These are phyloP conservation scores for Dactylonectria estremocensis DNA, from an alignment of 2,329 filamentous ascomycete genomes.

Conservation along the genomic window DNA sequence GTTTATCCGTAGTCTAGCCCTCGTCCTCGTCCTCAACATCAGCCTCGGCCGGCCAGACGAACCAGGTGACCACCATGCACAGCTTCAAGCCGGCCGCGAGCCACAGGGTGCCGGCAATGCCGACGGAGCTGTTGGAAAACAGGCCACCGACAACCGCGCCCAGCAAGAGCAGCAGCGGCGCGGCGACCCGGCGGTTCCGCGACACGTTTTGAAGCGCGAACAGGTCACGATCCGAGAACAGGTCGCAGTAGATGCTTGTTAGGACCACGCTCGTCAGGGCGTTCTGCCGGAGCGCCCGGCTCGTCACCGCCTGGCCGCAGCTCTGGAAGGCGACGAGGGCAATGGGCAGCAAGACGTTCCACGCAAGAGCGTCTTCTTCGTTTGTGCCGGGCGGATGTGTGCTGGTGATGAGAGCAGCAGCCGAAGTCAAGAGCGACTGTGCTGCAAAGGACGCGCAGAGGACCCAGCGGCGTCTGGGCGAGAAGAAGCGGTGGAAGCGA, in stretches of 20 bases:
- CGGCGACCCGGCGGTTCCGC: conserved; percentile 65
- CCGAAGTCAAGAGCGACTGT: conserved; percentile 66
- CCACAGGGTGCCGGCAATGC: conserved; percentile 71
- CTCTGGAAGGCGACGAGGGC: conserved; percentile 82
- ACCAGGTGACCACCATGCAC: conserved; percentile 70
- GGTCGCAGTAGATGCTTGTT: conserved; percentile 86
- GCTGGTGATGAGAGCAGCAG: conserved; percentile 69
- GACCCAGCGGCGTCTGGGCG: conserved; percentile 74
- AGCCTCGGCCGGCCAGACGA: conserved; percentile 70
- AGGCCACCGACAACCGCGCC: conserved; percentile 67
- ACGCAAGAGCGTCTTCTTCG: conserved; percentile 61
- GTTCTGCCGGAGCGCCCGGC: conserved; percentile 77
- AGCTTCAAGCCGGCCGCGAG: conserved; percentile 71
- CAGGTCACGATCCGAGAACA: conserved; percentile 76
- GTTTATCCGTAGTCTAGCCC: conserved; percentile 14
- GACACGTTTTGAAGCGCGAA: conserved; percentile 62
- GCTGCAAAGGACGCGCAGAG: conserved; percentile 71
- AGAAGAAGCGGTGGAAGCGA: conserved; percentile 74
- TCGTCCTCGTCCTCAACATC: conserved; percentile 25
- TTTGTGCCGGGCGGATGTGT: conserved; percentile 56
- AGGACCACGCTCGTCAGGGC: conserved; percentile 84
- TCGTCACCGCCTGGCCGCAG: conserved; percentile 84
- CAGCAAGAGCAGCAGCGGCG: conserved; percentile 63
- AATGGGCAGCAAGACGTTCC: conserved; percentile 77
- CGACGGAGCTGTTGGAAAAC: conserved; percentile 62